These are phyloP conservation scores for Alternaria gaisen DNA, from an alignment of 2,329 filamentous ascomycete genomes.

Conservation along the genomic window DNA sequence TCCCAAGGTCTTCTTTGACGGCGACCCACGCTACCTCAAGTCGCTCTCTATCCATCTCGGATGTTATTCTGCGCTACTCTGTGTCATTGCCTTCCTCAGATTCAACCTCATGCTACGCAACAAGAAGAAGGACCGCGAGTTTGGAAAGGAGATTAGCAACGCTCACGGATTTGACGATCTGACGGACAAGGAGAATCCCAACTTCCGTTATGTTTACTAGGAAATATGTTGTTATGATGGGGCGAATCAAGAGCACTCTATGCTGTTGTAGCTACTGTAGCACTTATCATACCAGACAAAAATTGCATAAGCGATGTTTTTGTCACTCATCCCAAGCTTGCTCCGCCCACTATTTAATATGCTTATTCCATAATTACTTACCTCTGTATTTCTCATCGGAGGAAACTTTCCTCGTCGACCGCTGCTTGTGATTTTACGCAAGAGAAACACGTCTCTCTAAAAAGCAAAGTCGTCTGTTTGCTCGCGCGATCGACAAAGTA, in stretches of 20 bases:
- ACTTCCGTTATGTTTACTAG: constrained; percentile 65
- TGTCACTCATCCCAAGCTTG: background rate
- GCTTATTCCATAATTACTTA: background rate
- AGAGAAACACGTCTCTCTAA: background rate
- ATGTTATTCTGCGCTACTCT: constrained; percentile 70
- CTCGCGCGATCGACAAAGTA: background rate
- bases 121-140: constrained; percentile 61
- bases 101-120: constrained; percentile 68
- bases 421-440: background rate
- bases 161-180: constrained; percentile 69
- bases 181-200: constrained; percentile 68
- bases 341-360: background rate
- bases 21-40: constrained; percentile 73
- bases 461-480: background rate
- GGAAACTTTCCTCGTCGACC: background rate
- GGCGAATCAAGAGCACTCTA: background rate
- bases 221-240: background rate
- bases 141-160: constrained; percentile 42
- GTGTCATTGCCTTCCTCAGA: constrained; percentile 66
- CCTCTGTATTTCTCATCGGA: background rate
- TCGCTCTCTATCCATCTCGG: constrained; percentile 75
- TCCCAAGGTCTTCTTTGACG: constrained; percentile 52
- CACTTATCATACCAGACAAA: background rate
- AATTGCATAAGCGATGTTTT: background rate
- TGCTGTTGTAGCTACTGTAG: background rate